phyloP scores from a whole-genome alignment of 2,329 filamentous ascomycete species.

The Xylariaceae sp. region DNA sequence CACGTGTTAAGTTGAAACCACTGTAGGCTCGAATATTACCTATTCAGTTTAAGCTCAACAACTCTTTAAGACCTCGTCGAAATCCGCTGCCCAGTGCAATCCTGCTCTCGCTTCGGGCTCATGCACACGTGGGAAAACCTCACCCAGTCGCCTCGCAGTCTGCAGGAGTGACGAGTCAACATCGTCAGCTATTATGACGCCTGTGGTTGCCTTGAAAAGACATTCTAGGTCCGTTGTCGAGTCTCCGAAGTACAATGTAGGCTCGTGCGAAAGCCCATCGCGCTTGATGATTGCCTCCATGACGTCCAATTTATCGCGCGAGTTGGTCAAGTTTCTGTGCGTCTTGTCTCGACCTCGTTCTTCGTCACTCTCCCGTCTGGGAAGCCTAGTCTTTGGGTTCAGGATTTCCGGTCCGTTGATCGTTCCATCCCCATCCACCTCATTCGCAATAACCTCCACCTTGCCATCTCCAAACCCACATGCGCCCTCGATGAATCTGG shows the following conservation, averaged over 20 bases:
- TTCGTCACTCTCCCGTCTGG: not conserved
- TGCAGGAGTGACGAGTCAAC: constrained; percentile 24
- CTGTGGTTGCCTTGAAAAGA: constrained; percentile 36
- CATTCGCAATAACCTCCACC: constrained; percentile 41
- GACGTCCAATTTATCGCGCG: constrained; percentile 42
- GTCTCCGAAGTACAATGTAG: constrained; percentile 53
- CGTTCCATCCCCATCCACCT: constrained; percentile 30
- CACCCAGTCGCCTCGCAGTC: constrained; percentile 28
- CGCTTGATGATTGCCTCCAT: constrained; percentile 27
- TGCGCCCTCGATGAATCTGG: constrained; percentile 42
- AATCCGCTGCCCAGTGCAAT: too few species aligned
- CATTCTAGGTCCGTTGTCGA: constrained; percentile 54
- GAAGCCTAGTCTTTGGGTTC: constrained; percentile 4
- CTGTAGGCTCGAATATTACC: too few species aligned
- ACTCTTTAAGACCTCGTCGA: too few species aligned
- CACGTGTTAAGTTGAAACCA: too few species aligned
- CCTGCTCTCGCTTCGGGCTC: constrained; percentile 16
- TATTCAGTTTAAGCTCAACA: too few species aligned
- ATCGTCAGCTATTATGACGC: constrained; percentile 42
- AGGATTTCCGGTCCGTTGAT: constrained; percentile 37
- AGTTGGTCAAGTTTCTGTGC: constrained; percentile 32
- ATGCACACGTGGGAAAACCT: too few species aligned
- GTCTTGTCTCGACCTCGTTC: constrained; percentile 16
- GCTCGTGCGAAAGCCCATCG: constrained; percentile 14
- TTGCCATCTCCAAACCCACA: constrained; percentile 25